A percentile compares a stretch with the other conserved stretches of the same genome.
phyloP scores from a whole-genome alignment of 73 alveolate genomes.

The Paraurostyla sp. region DNA sequence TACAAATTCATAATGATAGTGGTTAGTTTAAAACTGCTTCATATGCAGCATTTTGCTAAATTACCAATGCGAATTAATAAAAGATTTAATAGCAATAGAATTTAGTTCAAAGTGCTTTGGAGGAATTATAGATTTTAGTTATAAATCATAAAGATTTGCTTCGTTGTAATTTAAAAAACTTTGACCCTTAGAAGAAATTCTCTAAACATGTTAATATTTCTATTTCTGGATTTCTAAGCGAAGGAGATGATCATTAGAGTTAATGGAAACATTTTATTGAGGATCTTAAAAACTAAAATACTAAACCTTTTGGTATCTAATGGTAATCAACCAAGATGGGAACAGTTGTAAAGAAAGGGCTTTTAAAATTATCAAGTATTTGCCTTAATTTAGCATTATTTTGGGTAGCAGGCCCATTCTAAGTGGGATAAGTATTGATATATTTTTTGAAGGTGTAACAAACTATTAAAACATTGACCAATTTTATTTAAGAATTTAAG shows the following conservation, averaged over 20 bases:
- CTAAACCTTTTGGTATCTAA: neutral
- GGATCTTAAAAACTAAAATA: neutral
- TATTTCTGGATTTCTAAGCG: slow-evolving; percentile 33
- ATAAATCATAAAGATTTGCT: neutral
- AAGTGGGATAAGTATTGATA: no score
- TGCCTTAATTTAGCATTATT: neutral
- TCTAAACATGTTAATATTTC: neutral
- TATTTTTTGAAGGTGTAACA: neutral
- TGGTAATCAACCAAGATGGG: slow-evolving; percentile 18
- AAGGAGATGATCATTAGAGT: neutral
- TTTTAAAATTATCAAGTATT: neutral
- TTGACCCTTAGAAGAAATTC: neutral
- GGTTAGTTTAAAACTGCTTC: neutral
- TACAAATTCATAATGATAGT: neutral
- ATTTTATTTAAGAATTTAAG: neutral
- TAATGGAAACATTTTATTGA: slow-evolving; percentile 19
- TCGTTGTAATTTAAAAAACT: neutral
- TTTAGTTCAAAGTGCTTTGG: neutral
- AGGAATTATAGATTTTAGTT: neutral
- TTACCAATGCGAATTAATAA: neutral
- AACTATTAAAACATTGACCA: neutral
- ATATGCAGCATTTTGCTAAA: neutral
- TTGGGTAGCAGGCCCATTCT: neutral
- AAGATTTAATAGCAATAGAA: neutral
- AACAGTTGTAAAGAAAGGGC: neutral